Evolutionary conservation across 2,329 filamentous ascomycete species (phyloP), one percentile per base, ranked within the genome.

Genomic region (Rosellinia necatrix): DNA sequence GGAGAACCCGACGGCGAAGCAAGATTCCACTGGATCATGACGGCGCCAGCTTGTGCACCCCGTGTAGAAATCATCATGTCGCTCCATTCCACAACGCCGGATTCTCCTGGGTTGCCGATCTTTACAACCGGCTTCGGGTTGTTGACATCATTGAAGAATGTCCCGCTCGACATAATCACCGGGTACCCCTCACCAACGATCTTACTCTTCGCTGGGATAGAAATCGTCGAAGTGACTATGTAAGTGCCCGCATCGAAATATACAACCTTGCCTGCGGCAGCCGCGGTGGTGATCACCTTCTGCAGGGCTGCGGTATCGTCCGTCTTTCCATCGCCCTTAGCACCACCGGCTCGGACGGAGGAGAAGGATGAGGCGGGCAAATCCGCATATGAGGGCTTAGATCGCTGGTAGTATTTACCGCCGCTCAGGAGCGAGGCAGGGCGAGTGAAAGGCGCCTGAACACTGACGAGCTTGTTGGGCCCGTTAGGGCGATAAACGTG

Each of bases 261-360:
- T n/a, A 83, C 80, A 29, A 89, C 71, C 52, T 80, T 77, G 48
- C 80, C 81, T 0, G 76, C 68, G 2, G 77, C 76, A 7, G 81
- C 81, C 30, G 79, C 81, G 4, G 71, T 66, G 55, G 82, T 78
- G 58, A 93, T 79, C 10, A 90, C 81, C 12, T 75, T 75, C 66
- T 91, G 88, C 54, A 94, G 81, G n/a, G 83, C 84, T 6, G 76
- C 77, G 1, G 90, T 92, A 68, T 94, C 91, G 61, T 94, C 90
- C 1, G 88, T 87, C 1, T 71, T 70, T 30, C 89, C 90, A 66
- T 94, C 89, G 59, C 90, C 91, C 65, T 80, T 85, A 53, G 87
- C 89, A 32, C 89, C 89, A 13, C 77, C 78, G 8, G 76, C 77
- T 64, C 89, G 89, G 66, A 90, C 85, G 53, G 85, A 89, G 64